Percentiles rank a stretch among this genome's conserved stretches.
Evolutionary conservation across 1,284 basidiomycete species (phyloP).

Genomic region (Bondarzewia mesenterica): DNA sequence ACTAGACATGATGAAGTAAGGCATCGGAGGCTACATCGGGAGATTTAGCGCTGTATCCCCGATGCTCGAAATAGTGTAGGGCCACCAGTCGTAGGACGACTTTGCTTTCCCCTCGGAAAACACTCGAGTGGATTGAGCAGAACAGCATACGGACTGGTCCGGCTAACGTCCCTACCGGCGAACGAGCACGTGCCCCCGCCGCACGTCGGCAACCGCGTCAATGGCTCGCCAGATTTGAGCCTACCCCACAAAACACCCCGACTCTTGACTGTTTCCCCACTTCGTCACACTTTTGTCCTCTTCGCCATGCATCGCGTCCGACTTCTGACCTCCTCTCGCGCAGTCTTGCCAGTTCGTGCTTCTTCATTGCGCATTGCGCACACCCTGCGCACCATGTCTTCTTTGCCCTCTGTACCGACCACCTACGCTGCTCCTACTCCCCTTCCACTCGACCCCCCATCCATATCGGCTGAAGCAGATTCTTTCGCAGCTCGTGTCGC

Average conservation of each 20-base stretch:
- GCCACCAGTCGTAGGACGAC: no score
- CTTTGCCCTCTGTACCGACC: conserved; percentile 10
- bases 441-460: conserved; percentile 59
- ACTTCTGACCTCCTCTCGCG: not conserved
- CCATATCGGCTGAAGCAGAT: conserved; percentile 55
- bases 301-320: not conserved
- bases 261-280: not conserved
- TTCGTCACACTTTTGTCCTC: not conserved
- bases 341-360: not conserved
- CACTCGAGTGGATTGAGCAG: no score
- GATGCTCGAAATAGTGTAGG: no score
- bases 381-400: conserved; percentile 7
- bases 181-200: not conserved
- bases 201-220: not conserved
- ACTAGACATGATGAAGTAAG: no score
- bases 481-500: conserved; percentile 57
- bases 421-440: conserved; percentile 21
- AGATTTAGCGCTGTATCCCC: no score
- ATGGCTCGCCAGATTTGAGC: not conserved
- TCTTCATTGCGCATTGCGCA: not conserved
- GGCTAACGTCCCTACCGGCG: no score
- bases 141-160: no score
- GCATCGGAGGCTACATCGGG: no score
- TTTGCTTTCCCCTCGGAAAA: no score
- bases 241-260: not conserved